These are phyloP conservation scores for Pseudogymnoascus sp. DNA, from an alignment of 2,329 filamentous ascomycete species.

Conservation along the genomic window DNA sequence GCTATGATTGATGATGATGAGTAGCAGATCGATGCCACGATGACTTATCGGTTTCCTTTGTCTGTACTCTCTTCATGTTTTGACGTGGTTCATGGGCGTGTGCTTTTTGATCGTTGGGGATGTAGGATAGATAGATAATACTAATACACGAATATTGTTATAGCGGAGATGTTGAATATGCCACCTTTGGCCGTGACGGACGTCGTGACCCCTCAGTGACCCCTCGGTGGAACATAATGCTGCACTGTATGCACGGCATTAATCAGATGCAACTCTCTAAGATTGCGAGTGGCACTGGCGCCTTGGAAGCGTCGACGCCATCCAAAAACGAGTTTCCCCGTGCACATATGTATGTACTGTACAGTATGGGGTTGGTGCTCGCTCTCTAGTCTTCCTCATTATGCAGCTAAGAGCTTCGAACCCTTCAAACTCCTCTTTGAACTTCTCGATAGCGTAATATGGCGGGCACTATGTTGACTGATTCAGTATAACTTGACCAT, in stretches of 20 bases:
- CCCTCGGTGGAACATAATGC: neutral
- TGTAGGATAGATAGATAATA: constrained; percentile 8
- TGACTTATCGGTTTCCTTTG: constrained; percentile 8
- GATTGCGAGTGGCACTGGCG: constrained; percentile 5
- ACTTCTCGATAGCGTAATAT: neutral
- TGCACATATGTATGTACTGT: neutral
- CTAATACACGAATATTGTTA: constrained; percentile 7
- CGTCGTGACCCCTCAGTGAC: neutral
- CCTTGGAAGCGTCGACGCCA: neutral
- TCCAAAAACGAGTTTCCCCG: neutral
- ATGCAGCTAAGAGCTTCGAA: neutral
- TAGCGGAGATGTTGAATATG: neutral
- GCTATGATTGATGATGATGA: constrained; percentile 10
- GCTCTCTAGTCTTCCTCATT: neutral
- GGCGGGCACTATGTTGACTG: neutral
- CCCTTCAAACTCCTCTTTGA: neutral
- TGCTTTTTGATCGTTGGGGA: constrained; percentile 1
- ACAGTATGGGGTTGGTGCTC: neutral
- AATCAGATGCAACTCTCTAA: neutral
- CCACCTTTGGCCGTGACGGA: neutral
- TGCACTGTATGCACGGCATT: neutral
- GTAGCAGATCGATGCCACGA: constrained; percentile 10
- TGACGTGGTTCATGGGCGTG: constrained; percentile 3
- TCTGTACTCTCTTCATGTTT: constrained; percentile 2
- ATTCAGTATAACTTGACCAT: neutral